Evolutionary conservation across 805 yeast species (phyloP), one percentile per base, ranked within the genome.

Genomic region (Debaryomyces tyrocola): DNA sequence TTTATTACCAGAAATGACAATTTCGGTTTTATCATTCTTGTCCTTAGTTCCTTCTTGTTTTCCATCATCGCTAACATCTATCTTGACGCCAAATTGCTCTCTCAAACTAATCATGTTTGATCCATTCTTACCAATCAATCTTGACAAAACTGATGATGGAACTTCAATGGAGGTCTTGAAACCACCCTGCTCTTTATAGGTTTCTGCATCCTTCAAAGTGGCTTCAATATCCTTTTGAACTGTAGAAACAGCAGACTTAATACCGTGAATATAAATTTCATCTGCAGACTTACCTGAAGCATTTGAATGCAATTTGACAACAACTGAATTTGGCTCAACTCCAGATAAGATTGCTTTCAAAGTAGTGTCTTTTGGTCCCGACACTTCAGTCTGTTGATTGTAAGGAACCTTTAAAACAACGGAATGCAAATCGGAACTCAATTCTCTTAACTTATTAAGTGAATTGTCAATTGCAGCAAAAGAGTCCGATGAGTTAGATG

Each of bases 51-150:
- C 52, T 31, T 64, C 66, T 21, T 65, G 58, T 31, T 80, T 78
- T 37, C 70, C 77, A 11, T 69, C 72, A 41, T 80, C 84, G 43
- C 79, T 81, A 44, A 90, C 83, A 58, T 91, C 96, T 51, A 94
- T 77, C 55, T 78, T 79, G 54, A 87, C 89, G 40, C 84, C 89
- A 57, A 75, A 89, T 58, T 87, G 85, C 8, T 86, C 88, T 52
- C 86, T 78, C 49, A 90, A 64, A 41, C 79, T 72, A 55, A 80
- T 79, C 60, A 94, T 69, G 60, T 83, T 82, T 37, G 88, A 70
- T 46, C 99, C 99, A 50, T 82, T 87, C 62, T 85, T 87, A 55
- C 99, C 99, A 65, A 94, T 90, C 44, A 95, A 75, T 67, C 94
- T 83, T 24, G 94, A 78, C 49, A 92, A 71, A 40, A 82, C 79